Conservation (phyloP, 192 early-diverging fungal genomes). For the Backusella liffmaniae region DNA sequence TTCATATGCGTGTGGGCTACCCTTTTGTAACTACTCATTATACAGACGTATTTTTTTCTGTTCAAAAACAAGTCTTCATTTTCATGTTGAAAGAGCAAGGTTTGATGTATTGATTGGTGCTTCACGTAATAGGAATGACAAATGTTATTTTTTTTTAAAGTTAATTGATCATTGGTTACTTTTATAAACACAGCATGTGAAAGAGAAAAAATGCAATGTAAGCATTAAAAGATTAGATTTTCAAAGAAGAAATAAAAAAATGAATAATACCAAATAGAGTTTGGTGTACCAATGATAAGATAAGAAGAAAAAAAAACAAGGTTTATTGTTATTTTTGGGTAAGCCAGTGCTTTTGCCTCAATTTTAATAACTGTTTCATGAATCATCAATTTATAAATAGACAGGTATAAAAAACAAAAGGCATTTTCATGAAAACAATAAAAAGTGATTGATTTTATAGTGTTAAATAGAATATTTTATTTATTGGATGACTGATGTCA, state of each 20-base stretch:
- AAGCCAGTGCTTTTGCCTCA: background rate
- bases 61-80: too few relatives aligned
- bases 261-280: constrained; percentile 2
- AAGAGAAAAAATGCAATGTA: constrained; percentile 4
- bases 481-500: background rate
- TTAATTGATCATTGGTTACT: background rate
- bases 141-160: background rate
- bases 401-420: background rate
- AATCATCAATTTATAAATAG: background rate
- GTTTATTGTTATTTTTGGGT: background rate
- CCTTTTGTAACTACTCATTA: too few relatives aligned
- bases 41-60: too few relatives aligned
- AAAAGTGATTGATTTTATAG: background rate
- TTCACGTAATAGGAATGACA: background rate
- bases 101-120: background rate
- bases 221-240: constrained; percentile 1
- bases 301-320: background rate
- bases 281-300: background rate
- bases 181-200: constrained; percentile 8
- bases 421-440: too few relatives aligned
- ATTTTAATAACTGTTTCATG: background rate
- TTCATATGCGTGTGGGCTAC: background rate
- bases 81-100: too few relatives aligned
- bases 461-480: background rate
- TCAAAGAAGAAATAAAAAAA: background rate